Percentiles rank a stretch among this genome's conserved stretches.
Conservation (phyloP, 2,329 filamentous ascomycete species). For the Cercospora sojina region DNA sequence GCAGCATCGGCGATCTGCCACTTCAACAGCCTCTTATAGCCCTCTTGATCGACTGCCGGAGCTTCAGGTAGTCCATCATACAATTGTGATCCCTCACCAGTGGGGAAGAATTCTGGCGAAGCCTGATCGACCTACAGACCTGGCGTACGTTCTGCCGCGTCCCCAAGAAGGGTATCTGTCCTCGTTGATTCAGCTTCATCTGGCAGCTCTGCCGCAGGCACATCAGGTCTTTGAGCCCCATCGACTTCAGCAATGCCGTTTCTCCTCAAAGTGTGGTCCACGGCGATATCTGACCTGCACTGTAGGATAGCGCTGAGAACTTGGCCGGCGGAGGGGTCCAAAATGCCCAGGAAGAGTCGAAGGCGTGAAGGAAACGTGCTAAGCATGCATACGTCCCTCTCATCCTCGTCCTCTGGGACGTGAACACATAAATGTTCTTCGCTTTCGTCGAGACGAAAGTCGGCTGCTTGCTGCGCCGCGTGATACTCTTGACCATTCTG, state of each 20-base stretch:
- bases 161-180: too few relatives aligned
- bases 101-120: too few relatives aligned
- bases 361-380: neutral
- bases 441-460: neutral
- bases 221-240: neutral
- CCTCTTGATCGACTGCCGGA: too few relatives aligned
- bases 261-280: neutral
- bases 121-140: too few relatives aligned
- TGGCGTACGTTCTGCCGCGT: too few relatives aligned
- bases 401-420: neutral
- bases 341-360: neutral
- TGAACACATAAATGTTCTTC: neutral
- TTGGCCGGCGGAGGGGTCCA: neutral
- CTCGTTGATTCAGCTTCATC: too few relatives aligned
- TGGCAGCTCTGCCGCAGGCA: neutral
- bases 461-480: neutral
- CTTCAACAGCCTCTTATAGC: neutral
- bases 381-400: neutral
- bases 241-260: neutral
- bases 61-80: too few relatives aligned
- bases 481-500: neutral
- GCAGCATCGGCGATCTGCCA: neutral
- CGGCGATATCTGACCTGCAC: neutral
- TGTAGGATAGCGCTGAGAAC: neutral
- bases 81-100: too few relatives aligned